Percentiles rank a stretch among this genome's conserved stretches.
Conservation (phyloP, 2,329 filamentous ascomycete species). For the Cercospora berteroae region DNA sequence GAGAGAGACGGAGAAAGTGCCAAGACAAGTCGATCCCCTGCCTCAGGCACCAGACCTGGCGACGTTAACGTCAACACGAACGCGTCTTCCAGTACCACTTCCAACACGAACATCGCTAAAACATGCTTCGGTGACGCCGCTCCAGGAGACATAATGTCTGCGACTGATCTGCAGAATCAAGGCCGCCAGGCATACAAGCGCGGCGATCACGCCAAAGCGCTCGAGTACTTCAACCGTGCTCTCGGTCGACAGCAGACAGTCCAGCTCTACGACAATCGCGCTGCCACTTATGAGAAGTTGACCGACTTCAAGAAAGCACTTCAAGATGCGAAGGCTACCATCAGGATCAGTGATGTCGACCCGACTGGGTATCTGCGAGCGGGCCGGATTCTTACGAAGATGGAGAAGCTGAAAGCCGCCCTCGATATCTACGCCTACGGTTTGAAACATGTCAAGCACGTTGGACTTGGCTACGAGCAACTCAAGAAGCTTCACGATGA, state of each 20-base stretch:
- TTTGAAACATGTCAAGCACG: constrained; percentile 51
- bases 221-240: constrained; percentile 39
- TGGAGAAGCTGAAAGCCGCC: constrained; percentile 54
- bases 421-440: constrained; percentile 58
- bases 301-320: constrained; percentile 52
- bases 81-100: background rate
- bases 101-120: background rate
- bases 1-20: background rate
- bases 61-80: no score
- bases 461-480: constrained; percentile 37
- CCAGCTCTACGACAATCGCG: constrained; percentile 54
- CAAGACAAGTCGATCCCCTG: background rate
- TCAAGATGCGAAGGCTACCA: constrained; percentile 57
- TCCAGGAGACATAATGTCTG: constrained; percentile 5
- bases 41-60: no score
- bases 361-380: constrained; percentile 59
- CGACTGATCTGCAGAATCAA: constrained; percentile 12
- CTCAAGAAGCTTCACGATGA: constrained; percentile 46
- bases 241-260: constrained; percentile 34
- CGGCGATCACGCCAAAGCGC: constrained; percentile 45
- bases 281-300: constrained; percentile 56
- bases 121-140: background rate
- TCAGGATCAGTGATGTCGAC: constrained; percentile 51
- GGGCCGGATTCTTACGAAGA: constrained; percentile 49
- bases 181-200: constrained; percentile 41